phyloP scores from a whole-genome alignment of 2,329 filamentous ascomycete genomes.

The Colletotrichum orbiculare region DNA sequence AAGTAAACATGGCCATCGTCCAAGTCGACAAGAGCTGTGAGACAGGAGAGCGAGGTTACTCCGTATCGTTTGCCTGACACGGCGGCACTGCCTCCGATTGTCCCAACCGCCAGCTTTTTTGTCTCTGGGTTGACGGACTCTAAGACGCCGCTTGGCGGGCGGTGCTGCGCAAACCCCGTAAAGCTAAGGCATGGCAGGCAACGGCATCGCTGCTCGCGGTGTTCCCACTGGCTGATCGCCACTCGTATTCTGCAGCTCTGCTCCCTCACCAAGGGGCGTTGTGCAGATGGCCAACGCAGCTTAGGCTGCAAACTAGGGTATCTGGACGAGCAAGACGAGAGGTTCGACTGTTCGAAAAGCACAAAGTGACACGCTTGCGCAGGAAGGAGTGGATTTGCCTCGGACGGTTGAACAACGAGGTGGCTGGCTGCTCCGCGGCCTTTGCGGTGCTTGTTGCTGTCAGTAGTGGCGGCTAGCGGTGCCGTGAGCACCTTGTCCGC shows the following conservation, averaged over 20 bases:
- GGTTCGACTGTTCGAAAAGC: conserved; percentile 19
- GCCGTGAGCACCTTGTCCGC: too few species aligned
- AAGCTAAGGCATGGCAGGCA: not conserved
- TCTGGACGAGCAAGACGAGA: not conserved
- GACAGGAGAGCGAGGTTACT: conserved; percentile 1
- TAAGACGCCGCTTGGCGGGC: conserved; percentile 14
- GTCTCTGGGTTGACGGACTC: not conserved
- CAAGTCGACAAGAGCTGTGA: conserved; percentile 6
- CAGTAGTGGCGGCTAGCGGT: too few species aligned
- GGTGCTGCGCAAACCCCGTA: not conserved
- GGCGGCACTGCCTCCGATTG: conserved; percentile 17
- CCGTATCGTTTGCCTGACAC: not conserved
- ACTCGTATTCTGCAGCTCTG: conserved; percentile 35
- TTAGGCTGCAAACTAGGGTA: conserved; percentile 25
- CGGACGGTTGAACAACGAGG: conserved; percentile 2
- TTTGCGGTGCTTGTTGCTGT: too few species aligned
- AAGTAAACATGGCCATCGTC: too few species aligned
- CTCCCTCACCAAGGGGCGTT: conserved; percentile 9
- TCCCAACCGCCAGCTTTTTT: conserved; percentile 16
- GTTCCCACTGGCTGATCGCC: conserved; percentile 32
- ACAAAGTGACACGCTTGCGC: conserved; percentile 2
- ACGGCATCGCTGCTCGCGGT: conserved; percentile 19
- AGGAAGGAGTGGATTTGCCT: not conserved
- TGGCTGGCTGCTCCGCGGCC: conserved; percentile 13
- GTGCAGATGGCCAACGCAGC: conserved; percentile 29